A percentile compares a stretch with the other conserved stretches of the same genome.
phyloP scores from a whole-genome alignment of 148 eudicot species.

The Vaccinium myrtillus region DNA sequence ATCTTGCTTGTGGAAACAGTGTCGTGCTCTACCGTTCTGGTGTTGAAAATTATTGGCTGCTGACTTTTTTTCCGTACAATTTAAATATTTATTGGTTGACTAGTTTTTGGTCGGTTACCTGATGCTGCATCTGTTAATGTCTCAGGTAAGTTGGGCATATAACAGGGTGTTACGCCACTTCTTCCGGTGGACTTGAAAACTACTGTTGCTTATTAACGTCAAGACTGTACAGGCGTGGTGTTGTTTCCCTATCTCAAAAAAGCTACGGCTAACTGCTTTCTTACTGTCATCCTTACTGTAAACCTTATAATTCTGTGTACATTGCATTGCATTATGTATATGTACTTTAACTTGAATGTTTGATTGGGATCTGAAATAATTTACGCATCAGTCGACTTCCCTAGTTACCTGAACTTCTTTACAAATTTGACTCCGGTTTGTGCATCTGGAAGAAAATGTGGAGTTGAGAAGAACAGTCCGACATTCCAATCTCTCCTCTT shows the following conservation, averaged over 20 bases:
- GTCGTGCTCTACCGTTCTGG: not conserved
- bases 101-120: not conserved
- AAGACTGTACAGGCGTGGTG: not conserved
- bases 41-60: not conserved
- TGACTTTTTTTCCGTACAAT: not conserved
- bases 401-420: conserved; percentile 1
- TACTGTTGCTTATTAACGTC: not conserved
- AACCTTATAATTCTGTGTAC: not conserved
- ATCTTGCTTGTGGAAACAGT: not conserved
- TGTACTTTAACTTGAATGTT: not conserved
- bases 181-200: not conserved
- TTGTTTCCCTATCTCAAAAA: not conserved
- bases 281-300: not conserved
- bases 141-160: not conserved
- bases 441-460: not conserved
- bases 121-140: not conserved
- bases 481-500: too few species aligned
- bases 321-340: not conserved
- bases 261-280: not conserved
- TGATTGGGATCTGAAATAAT: not conserved
- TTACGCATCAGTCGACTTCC: not conserved
- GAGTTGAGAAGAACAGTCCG: not conserved
- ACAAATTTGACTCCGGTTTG: not conserved
- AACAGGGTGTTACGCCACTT: not conserved
- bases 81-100: not conserved